Evolutionary conservation across 257 asterid genomes (phyloP).

Genomic region (Solanum acaule): DNA sequence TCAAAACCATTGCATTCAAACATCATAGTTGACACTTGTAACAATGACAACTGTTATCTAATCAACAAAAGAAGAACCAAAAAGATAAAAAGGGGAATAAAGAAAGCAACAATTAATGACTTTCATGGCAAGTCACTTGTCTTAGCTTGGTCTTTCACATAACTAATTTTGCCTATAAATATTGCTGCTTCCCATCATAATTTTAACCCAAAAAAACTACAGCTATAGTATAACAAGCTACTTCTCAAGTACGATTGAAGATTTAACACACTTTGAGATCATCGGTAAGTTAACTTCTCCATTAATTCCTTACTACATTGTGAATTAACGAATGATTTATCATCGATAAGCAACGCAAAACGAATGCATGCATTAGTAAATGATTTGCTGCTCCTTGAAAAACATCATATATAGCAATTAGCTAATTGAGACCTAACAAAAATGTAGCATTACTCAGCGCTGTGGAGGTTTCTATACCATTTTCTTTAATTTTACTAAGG

Average conservation of each 20-base stretch:
- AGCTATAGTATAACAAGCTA: neutral
- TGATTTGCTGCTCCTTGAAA: neutral
- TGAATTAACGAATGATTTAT: neutral
- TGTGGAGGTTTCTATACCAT: neutral
- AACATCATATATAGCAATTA: neutral
- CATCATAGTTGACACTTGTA: neutral
- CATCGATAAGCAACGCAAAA: neutral
- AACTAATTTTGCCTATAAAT: neutral
- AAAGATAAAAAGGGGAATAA: neutral
- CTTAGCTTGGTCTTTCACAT: neutral
- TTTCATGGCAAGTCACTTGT: conserved; percentile 4
- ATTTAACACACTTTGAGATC: neutral
- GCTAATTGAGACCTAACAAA: neutral
- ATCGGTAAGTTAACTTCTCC: neutral
- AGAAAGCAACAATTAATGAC: neutral
- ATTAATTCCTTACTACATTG: neutral
- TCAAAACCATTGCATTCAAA: neutral
- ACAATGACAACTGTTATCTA: neutral
- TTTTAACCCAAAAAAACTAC: neutral
- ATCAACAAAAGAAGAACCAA: neutral
- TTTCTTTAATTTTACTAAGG: neutral
- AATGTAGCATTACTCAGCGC: neutral
- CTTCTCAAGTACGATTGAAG: neutral
- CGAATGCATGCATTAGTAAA: neutral
- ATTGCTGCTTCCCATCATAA: neutral